These are phyloP conservation scores for Basidioascus undulatus DNA, from an alignment of 768 basidiomycete genomes.

Conservation along the genomic window DNA sequence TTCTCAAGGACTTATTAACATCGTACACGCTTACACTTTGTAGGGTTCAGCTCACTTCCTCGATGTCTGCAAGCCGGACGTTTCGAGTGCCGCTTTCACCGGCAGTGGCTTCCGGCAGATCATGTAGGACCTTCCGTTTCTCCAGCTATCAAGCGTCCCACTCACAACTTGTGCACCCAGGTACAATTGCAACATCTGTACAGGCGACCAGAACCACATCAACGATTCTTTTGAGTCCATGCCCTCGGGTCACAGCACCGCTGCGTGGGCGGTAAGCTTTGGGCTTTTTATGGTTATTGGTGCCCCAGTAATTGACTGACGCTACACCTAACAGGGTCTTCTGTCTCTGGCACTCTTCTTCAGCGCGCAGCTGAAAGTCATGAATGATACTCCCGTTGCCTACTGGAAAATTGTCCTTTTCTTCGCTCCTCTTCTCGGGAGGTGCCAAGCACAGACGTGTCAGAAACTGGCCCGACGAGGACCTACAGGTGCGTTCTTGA, in stretches of 20 bases:
- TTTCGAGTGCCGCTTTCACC: constrained; percentile 15
- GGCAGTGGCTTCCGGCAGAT: constrained; percentile 27
- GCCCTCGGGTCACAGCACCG: constrained; percentile 35
- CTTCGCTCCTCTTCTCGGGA: constrained; percentile 27
- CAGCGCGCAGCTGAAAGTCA: constrained; percentile 33
- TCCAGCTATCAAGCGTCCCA: too few species aligned
- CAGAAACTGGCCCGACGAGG: too few species aligned
- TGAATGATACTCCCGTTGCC: constrained; percentile 33
- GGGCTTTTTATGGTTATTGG: neutral
- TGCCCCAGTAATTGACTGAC: too few species aligned
- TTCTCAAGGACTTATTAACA: constrained; percentile 4
- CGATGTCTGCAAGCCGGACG: constrained; percentile 28
- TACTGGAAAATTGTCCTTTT: constrained; percentile 40
- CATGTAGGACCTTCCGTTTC: constrained; percentile 33
- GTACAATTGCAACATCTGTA: constrained; percentile 31
- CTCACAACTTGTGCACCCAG: too few species aligned
- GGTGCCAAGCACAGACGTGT: neutral
- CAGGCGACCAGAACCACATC: constrained; percentile 30
- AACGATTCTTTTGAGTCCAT: constrained; percentile 33
- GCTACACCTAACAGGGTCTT: neutral
- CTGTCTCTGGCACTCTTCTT: constrained; percentile 16
- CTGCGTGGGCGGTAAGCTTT: constrained; percentile 27
- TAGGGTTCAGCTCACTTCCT: constrained; percentile 28
- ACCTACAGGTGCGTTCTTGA: constrained; percentile 28
- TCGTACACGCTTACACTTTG: neutral